Conservation (phyloP, 1,284 basidiomycete species). For the Papiliotrema laurentii region DNA sequence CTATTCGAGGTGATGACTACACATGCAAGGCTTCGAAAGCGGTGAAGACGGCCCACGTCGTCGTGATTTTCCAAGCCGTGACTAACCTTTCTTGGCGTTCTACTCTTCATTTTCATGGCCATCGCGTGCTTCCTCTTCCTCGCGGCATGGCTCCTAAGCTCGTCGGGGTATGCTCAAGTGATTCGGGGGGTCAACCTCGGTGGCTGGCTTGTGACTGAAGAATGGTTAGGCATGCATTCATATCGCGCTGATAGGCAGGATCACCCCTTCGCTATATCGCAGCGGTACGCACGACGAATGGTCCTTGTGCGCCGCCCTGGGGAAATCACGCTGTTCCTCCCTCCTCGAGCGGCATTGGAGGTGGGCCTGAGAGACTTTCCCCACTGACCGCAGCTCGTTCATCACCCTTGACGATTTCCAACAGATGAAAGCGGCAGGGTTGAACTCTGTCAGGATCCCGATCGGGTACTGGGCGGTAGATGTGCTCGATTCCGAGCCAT, state of each 20-base stretch:
- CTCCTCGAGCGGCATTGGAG: conserved; percentile 22
- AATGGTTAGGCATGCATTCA: conserved; percentile 15
- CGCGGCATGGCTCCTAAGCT: no score
- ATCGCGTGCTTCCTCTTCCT: no score
- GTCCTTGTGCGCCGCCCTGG: conserved; percentile 20
- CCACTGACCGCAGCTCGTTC: conserved; percentile 22
- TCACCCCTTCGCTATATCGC: conserved; percentile 28
- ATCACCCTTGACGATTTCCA: conserved; percentile 30
- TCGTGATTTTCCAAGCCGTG: no score
- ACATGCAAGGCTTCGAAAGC: no score
- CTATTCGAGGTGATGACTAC: no score
- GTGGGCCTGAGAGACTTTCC: conserved; percentile 13
- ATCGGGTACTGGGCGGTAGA: conserved; percentile 37
- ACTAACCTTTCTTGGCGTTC: no score
- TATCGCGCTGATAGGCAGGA: conserved; percentile 14
- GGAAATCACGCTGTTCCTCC: conserved; percentile 11
- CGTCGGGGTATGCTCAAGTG: no score
- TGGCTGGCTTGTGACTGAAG: conserved; percentile 24
- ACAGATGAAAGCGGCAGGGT: conserved; percentile 22
- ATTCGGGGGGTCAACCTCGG: conserved; percentile 28
- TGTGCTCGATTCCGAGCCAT: conserved; percentile 25
- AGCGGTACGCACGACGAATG: conserved; percentile 24
- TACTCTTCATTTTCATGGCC: no score
- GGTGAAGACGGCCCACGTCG: no score
- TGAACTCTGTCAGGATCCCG: conserved; percentile 31